phyloP scores from a whole-genome alignment of 2,329 filamentous ascomycete genomes.

The Diplodia sapinea region DNA sequence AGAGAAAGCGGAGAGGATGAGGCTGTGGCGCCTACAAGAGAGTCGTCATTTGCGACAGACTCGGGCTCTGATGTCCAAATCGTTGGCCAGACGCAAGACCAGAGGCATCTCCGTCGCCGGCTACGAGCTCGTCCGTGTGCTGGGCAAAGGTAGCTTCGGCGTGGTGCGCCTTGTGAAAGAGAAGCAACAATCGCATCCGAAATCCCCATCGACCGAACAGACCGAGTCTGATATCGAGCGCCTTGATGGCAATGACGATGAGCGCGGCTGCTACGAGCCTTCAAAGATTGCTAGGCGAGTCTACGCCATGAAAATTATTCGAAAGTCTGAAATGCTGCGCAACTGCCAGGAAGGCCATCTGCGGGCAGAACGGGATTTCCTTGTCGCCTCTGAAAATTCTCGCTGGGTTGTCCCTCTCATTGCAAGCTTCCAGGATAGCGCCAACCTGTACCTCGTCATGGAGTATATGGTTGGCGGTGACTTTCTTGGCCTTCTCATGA shows the following conservation, averaged over 20 bases:
- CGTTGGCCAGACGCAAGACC: conserved; percentile 54
- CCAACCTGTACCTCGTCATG: conserved; percentile 91
- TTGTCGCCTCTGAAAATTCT: conserved; percentile 87
- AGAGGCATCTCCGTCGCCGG: conserved; percentile 63
- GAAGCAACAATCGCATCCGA: conserved; percentile 43
- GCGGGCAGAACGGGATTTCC: conserved; percentile 87
- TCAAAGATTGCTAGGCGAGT: conserved; percentile 61
- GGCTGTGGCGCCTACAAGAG: conserved; percentile 70
- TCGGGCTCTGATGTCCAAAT: conserved; percentile 71
- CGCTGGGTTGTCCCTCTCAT: conserved; percentile 89
- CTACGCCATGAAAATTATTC: conserved; percentile 97
- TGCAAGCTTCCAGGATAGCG: conserved; percentile 84
- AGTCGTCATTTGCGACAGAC: conserved; percentile 75
- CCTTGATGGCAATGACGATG: conserved; percentile 31
- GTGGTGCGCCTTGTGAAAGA: conserved; percentile 86
- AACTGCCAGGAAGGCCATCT: conserved; percentile 93
- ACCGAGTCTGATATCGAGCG: conserved; percentile 33
- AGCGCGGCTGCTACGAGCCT: conserved; percentile 20
- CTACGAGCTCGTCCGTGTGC: conserved; percentile 81
- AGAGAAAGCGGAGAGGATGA: conserved; percentile 59
- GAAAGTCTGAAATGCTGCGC: conserved; percentile 89
- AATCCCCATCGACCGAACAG: conserved; percentile 28
- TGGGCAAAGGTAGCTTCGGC: conserved; percentile 94
- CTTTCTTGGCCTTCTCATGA: conserved; percentile 84
- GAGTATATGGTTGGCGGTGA: conserved; percentile 98